A percentile compares a stretch with the other conserved stretches of the same genome.
These are phyloP conservation scores for Aspergillus calidoustus DNA, from an alignment of 2,329 filamentous ascomycete species.

Conservation along the genomic window DNA sequence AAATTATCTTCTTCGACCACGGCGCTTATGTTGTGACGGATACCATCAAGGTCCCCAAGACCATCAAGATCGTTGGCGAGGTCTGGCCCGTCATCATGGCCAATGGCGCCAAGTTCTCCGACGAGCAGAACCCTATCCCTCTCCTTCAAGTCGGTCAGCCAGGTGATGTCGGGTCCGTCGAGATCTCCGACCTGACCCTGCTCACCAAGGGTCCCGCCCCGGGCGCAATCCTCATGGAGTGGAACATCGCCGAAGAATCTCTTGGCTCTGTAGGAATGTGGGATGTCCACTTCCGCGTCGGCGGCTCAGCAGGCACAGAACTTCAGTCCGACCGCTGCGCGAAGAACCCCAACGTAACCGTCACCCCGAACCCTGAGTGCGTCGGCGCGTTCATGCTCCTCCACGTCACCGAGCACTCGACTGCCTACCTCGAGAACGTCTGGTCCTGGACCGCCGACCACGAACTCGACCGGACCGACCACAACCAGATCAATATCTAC, in stretches of 20 bases:
- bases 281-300: slow-evolving; percentile 95
- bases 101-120: slow-evolving; percentile 72
- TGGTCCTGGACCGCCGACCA: slow-evolving; percentile 94
- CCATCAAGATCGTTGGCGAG: slow-evolving; percentile 87
- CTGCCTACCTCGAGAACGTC: slow-evolving; percentile 82
- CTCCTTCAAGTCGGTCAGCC: slow-evolving; percentile 81
- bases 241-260: slow-evolving; percentile 72
- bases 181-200: slow-evolving; percentile 87
- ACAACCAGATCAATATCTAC: slow-evolving; percentile 75
- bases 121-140: slow-evolving; percentile 76
- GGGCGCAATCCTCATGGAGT: slow-evolving; percentile 88
- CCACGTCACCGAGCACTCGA: slow-evolving; percentile 60
- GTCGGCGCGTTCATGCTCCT: slow-evolving; percentile 72
- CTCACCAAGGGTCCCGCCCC: slow-evolving; percentile 81
- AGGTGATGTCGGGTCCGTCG: slow-evolving; percentile 77
- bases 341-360: slow-evolving; percentile 71
- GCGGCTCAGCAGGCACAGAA: slow-evolving; percentile 80
- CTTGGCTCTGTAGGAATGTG: slow-evolving; percentile 80
- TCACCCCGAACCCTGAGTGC: slow-evolving; percentile 68
- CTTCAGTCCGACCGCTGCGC: slow-evolving; percentile 79
- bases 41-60: slow-evolving; percentile 67
- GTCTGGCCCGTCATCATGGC: slow-evolving; percentile 91
- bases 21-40: slow-evolving; percentile 65
- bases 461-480: slow-evolving; percentile 75
- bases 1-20: slow-evolving; percentile 68